Evolutionary conservation across 2,329 filamentous ascomycete genomes (phyloP).

Genomic region (Xylaria sp.): DNA sequence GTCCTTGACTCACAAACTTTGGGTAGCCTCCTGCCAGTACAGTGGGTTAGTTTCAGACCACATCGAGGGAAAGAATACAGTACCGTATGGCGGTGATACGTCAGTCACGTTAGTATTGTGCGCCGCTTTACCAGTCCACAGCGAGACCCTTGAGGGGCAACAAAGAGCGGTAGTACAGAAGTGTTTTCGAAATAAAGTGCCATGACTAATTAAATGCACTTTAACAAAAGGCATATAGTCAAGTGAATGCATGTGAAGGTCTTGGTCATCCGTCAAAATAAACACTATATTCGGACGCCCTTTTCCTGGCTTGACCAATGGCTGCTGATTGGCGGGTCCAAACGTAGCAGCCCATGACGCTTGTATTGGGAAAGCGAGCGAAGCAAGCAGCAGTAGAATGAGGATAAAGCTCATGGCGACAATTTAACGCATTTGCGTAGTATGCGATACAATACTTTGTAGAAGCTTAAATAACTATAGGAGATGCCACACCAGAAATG

Average conservation of each 20-base stretch:
- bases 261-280: constrained; percentile 72
- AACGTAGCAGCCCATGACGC: constrained; percentile 19
- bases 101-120: constrained; percentile 75
- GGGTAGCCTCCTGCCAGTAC: constrained; percentile 59
- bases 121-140: constrained; percentile 69
- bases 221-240: constrained; percentile 64
- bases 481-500: too few species aligned
- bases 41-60: constrained; percentile 6
- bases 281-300: constrained; percentile 64
- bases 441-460: not conserved
- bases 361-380: not conserved
- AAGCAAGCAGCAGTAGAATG: not conserved
- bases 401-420: not conserved
- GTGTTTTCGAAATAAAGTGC: constrained; percentile 65
- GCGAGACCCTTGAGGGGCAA: constrained; percentile 68
- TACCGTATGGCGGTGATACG: constrained; percentile 61
- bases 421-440: not conserved
- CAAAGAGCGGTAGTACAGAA: constrained; percentile 71
- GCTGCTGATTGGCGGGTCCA: constrained; percentile 31
- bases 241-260: constrained; percentile 64
- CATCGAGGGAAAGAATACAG: not conserved
- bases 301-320: constrained; percentile 9
- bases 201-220: constrained; percentile 61
- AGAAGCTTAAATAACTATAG: too few species aligned
- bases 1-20: constrained; percentile 68